A percentile compares a stretch with the other conserved stretches of the same genome.
phyloP scores from a whole-genome alignment of 148 eudicot genomes.

The Silene latifolia region DNA sequence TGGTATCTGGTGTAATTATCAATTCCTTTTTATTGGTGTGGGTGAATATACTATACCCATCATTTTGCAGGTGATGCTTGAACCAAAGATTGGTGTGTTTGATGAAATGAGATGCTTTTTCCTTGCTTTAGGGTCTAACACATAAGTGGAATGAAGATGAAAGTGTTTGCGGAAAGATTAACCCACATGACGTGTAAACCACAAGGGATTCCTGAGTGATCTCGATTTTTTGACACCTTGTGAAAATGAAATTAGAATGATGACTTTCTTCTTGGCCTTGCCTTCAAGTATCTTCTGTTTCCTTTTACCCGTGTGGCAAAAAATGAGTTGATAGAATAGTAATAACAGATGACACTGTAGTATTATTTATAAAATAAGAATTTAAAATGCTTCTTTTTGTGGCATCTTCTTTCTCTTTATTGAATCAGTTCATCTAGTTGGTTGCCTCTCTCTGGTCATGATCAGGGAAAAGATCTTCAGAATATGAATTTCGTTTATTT shows the following conservation, averaged over 20 bases:
- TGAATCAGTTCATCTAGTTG: slow-evolving; percentile 6
- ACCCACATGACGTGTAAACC: slow-evolving; percentile 20
- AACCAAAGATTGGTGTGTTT: slow-evolving; percentile 12
- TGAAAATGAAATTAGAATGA: background rate
- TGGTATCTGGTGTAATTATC: slow-evolving; percentile 18
- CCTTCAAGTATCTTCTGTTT: background rate
- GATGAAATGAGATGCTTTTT: slow-evolving; percentile 17
- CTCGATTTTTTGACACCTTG: slow-evolving; percentile 10
- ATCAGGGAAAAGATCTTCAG: background rate
- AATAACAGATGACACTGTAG: slow-evolving; percentile 14
- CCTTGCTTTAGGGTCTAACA: slow-evolving; percentile 27
- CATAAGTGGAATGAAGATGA: slow-evolving; percentile 19
- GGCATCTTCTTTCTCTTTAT: slow-evolving; percentile 1
- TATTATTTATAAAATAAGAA: background rate
- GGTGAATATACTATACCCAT: slow-evolving; percentile 8
- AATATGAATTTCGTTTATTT: slow-evolving; percentile 14
- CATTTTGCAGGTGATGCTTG: slow-evolving; percentile 18
- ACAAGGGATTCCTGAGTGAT: slow-evolving; percentile 11
- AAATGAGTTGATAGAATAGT: background rate
- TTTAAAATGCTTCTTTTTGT: slow-evolving; percentile 10
- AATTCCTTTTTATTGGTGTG: slow-evolving; percentile 19
- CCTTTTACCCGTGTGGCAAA: background rate
- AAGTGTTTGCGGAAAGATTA: slow-evolving; percentile 15
- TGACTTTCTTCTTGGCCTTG: background rate
- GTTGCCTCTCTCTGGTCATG: slow-evolving; percentile 17